These are phyloP conservation scores for Penicillium desertorum DNA, from an alignment of 495 filamentous ascomycete species.

Conservation along the genomic window DNA sequence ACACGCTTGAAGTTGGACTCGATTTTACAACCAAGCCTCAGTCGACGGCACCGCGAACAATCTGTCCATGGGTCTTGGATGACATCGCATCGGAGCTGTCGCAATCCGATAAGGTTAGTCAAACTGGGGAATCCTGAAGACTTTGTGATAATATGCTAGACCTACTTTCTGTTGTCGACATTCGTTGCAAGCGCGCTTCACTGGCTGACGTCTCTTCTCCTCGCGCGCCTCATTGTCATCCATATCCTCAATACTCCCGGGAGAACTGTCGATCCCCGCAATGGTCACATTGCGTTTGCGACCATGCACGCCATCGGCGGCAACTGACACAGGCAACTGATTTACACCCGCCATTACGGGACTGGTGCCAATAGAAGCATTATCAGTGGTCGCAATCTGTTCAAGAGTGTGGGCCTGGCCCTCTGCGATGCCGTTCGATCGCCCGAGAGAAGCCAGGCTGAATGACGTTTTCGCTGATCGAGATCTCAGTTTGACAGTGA, in stretches of 20 bases:
- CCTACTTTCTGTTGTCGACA: constrained; percentile 91
- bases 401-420: constrained; percentile 34
- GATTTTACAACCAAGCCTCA: constrained; percentile 87
- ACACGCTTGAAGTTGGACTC: constrained; percentile 92
- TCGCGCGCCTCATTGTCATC: constrained; percentile 57
- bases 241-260: constrained; percentile 67
- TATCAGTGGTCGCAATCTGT: constrained; percentile 30
- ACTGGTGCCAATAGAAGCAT: constrained; percentile 42
- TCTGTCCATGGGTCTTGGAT: constrained; percentile 77
- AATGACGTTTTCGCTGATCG: constrained; percentile 23
- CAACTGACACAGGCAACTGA: constrained; percentile 37
- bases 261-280: constrained; percentile 62
- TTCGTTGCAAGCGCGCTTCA: constrained; percentile 91
- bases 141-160: constrained; percentile 5
- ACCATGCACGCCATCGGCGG: constrained; percentile 36
- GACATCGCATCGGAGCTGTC: constrained; percentile 85
- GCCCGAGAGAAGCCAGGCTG: constrained; percentile 46
- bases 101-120: constrained; percentile 15
- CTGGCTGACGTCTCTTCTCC: constrained; percentile 66
- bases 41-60: constrained; percentile 80
- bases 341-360: constrained; percentile 48
- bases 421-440: constrained; percentile 41
- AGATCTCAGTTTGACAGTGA: constrained; percentile 7
- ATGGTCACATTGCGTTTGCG: constrained; percentile 49
- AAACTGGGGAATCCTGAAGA: not conserved